Evolutionary conservation across 192 early-diverging fungal species (phyloP).

Genomic region (Coemansia aciculifera): DNA sequence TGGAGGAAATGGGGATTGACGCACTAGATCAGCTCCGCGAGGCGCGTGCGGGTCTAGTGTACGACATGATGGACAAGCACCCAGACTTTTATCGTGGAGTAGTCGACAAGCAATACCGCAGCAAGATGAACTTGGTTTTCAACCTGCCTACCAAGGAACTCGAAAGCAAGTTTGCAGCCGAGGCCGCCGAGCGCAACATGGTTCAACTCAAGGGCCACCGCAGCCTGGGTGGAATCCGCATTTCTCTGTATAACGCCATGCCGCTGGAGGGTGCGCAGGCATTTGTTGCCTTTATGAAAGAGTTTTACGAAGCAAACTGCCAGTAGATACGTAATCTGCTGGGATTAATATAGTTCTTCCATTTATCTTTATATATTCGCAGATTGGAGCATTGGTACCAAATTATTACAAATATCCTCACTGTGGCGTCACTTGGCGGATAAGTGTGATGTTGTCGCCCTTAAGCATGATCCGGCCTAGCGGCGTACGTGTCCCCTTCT

Average conservation of each 20-base stretch:
- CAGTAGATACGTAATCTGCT: not conserved
- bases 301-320: conserved; percentile 63
- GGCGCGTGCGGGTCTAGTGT: conserved; percentile 70
- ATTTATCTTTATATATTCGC: not conserved
- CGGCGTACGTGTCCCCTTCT: conserved; percentile 71
- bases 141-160: conserved; percentile 64
- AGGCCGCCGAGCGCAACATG: conserved; percentile 76
- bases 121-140: conserved; percentile 93
- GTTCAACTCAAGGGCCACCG: conserved; percentile 94
- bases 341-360: not conserved
- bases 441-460: conserved; percentile 96
- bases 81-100: conserved; percentile 70
- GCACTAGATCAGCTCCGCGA: conserved; percentile 67
- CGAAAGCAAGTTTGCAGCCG: conserved; percentile 78
- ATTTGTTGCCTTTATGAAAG: conserved; percentile 77
- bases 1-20: conserved; percentile 63
- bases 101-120: conserved; percentile 64
- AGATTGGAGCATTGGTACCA: not conserved
- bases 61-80: conserved; percentile 58
- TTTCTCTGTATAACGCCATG: conserved; percentile 95
- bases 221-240: conserved; percentile 89
- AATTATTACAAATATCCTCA: not conserved
- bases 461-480: conserved; percentile 92
- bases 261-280: conserved; percentile 77
- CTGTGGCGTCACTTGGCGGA: conserved; percentile 49